Evolutionary conservation across 1,139 yeast genomes (phyloP), one percentile per base, ranked within the genome.

Genomic region (Waltiozyma sp.): DNA sequence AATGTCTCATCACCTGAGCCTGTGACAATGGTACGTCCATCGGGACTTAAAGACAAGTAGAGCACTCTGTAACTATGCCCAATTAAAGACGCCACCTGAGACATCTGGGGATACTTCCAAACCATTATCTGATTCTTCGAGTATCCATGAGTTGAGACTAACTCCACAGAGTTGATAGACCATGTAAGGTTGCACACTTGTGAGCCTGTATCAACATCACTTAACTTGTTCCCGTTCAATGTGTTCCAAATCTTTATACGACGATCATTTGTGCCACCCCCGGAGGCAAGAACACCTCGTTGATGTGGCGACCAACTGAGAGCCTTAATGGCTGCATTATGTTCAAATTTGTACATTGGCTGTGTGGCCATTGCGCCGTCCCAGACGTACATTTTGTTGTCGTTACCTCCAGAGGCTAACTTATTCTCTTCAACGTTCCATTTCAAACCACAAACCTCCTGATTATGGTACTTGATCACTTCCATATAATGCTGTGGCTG

Each of bases 1-100:
- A 91, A 66, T 0, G 98, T 91, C 62, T 93, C 98, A 63, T 91
- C 99, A 2, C 98, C 98, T 1, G 98, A 97, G 1, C 98, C 99
- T 0, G 98, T 89, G 3, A 91, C 98, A n/a, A 91, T 83, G 0
- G 97, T 87, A 50, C 86, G 89, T 1, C 98, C 98, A 63, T 91
- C 97, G 0, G 97, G 96, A n/a, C 95, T 83, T 66, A 91, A 71
- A 3, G 96, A 78, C 51, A 91, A 69, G 59, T 91, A 93, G 41
- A 93, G 66, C 9, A 91, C 98, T 48, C 99, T 72, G 59, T 84
- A 87, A 1, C 96, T 86, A 58, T 91, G 99, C 0, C 97, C 98
- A 9, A 95, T 87, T 44, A 91, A 72, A 39, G 89, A 87, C 1
- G 96, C 96, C 35, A 91, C 77, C 54, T 91, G 97, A 52, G 86